Conservation (phyloP, 345 rosid species). For the Firmiana major region DNA sequence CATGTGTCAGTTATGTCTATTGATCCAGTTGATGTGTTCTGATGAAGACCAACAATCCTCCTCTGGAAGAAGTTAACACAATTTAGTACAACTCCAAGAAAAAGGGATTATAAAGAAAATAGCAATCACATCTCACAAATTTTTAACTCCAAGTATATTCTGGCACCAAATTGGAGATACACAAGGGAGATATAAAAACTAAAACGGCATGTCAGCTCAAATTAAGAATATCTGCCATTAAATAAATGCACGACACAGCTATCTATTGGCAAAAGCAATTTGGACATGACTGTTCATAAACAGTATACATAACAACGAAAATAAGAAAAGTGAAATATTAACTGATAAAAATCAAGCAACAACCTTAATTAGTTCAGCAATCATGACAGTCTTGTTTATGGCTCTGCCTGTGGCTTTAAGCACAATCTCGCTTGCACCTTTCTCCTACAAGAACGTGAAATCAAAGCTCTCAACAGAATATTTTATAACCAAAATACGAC, state of each 20-base stretch:
- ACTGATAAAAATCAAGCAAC: neutral
- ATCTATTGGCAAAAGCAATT: neutral
- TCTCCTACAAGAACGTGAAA: neutral
- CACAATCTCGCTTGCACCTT: constrained; percentile 1
- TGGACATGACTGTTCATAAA: neutral
- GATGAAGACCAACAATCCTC: constrained; percentile 48
- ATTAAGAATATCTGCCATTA: neutral
- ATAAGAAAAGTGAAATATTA: neutral
- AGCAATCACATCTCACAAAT: neutral
- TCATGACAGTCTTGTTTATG: constrained; percentile 5
- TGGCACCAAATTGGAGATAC: no score
- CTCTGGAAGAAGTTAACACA: constrained; percentile 22
- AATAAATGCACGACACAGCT: neutral
- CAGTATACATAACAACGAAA: neutral
- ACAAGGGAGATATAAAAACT: no score
- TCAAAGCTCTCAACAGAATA: neutral
- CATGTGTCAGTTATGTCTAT: constrained; percentile 53
- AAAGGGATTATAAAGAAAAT: neutral
- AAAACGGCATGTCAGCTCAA: neutral
- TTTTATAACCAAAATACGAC: neutral
- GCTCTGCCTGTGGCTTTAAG: constrained; percentile 10
- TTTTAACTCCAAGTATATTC: neutral
- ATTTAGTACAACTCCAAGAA: neutral
- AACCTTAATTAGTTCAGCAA: constrained; percentile 7
- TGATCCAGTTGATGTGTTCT: constrained; percentile 41